Conservation (phyloP, 768 basidiomycete species). For the Porphyrellus cyaneotinctus region DNA sequence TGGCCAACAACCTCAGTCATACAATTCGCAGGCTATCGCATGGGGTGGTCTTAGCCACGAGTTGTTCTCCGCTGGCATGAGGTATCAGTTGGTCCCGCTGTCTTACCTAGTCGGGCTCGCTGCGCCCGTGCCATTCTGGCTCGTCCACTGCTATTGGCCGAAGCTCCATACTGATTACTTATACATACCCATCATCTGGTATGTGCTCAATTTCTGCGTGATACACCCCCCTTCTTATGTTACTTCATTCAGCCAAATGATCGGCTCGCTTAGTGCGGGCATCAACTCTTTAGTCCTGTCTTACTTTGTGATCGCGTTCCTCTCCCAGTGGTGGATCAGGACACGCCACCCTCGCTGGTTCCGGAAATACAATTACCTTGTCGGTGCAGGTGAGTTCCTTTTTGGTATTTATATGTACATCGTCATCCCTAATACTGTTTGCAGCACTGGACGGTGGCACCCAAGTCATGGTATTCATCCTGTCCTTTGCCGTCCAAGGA, state of each 20-base stretch:
- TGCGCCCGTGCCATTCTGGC: constrained; percentile 40
- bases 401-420: not conserved
- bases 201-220: constrained; percentile 3
- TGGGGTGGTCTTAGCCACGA: constrained; percentile 38
- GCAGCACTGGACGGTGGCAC: not conserved
- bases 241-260: constrained; percentile 6
- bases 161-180: constrained; percentile 22
- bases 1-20: constrained; percentile 28
- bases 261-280: constrained; percentile 18
- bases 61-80: constrained; percentile 29
- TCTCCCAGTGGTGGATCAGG: constrained; percentile 38
- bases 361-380: not conserved
- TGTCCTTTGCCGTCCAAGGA: not conserved
- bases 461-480: not conserved
- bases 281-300: constrained; percentile 26
- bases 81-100: constrained; percentile 41
- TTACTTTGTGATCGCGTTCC: constrained; percentile 24
- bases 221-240: not conserved
- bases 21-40: constrained; percentile 34
- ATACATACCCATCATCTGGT: constrained; percentile 32
- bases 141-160: constrained; percentile 36
- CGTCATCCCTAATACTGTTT: not conserved
- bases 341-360: constrained; percentile 27
- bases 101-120: constrained; percentile 32
- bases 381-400: not conserved